A percentile compares a stretch with the other conserved stretches of the same genome.
Evolutionary conservation across 495 filamentous ascomycete genomes (phyloP).

Genomic region (Oleoguttula mirabilis): DNA sequence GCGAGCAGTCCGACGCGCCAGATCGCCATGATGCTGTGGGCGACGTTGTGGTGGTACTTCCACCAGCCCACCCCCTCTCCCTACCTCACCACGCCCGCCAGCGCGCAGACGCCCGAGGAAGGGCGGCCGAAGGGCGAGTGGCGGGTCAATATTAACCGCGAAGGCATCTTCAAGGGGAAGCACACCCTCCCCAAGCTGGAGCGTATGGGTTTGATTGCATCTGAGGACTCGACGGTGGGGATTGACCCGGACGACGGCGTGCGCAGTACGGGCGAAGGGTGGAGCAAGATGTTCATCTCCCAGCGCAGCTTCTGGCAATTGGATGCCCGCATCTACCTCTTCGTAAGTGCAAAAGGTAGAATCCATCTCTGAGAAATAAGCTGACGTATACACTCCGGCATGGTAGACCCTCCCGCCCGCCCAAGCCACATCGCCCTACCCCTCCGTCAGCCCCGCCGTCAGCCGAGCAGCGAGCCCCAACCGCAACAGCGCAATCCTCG

Average conservation of each 20-base stretch:
- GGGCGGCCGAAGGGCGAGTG: constrained; percentile 79
- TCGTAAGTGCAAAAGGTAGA: constrained; percentile 24
- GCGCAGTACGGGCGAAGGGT: constrained; percentile 43
- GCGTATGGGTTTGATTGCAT: constrained; percentile 76
- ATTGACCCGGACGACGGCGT: constrained; percentile 43
- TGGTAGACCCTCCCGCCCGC: constrained; percentile 63
- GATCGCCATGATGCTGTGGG: constrained; percentile 94
- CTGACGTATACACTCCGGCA: no score
- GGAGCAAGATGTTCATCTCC: constrained; percentile 72
- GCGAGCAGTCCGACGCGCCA: constrained; percentile 67
- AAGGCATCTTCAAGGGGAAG: constrained; percentile 72
- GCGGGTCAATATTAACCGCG: constrained; percentile 70
- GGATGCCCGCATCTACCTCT: constrained; percentile 74
- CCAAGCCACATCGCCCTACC: constrained; percentile 38
- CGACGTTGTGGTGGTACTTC: constrained; percentile 94
- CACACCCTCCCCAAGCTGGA: constrained; percentile 82
- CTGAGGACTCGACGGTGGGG: constrained; percentile 64
- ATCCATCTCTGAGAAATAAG: background rate
- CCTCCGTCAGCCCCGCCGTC: constrained; percentile 43
- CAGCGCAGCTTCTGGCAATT: constrained; percentile 83
- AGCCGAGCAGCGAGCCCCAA: constrained; percentile 52
- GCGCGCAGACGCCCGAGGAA: constrained; percentile 47
- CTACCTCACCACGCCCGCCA: constrained; percentile 48
- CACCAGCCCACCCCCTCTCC: constrained; percentile 53
- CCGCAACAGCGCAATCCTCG: constrained; percentile 22